These are phyloP conservation scores for Groenewaldozyma auringiensis DNA, from an alignment of 1,139 yeast genomes.

Conservation along the genomic window DNA sequence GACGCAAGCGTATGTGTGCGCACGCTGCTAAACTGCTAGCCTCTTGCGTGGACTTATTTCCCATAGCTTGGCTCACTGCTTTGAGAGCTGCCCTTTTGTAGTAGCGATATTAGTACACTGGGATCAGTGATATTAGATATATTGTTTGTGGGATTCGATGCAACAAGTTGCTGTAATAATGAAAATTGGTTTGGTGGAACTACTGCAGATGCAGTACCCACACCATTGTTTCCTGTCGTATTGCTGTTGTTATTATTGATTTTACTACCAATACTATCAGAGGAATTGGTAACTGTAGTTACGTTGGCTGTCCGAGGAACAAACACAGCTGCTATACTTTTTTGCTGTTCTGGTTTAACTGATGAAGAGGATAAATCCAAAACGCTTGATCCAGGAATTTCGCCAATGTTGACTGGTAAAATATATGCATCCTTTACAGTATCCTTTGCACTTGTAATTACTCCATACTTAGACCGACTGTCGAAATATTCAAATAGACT, in stretches of 20 bases:
- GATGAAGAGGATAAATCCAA: constrained; percentile 9
- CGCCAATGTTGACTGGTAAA: constrained; percentile 36
- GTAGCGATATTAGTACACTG: constrained; percentile 21
- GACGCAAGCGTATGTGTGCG: no score
- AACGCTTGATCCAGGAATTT: constrained; percentile 24
- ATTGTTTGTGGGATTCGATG: not conserved
- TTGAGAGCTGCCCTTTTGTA: constrained; percentile 13
- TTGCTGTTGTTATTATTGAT: constrained; percentile 6
- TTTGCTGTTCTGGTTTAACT: constrained; percentile 7
- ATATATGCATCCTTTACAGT: constrained; percentile 59
- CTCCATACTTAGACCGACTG: constrained; percentile 51
- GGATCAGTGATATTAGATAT: constrained; percentile 20
- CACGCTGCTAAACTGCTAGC: no score
- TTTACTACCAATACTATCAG: constrained; percentile 3
- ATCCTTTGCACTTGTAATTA: constrained; percentile 42
- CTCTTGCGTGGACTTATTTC: no score
- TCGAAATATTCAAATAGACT: constrained; percentile 49
- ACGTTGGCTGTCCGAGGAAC: constrained; percentile 12
- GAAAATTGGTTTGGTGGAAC: not conserved
- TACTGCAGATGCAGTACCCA: not conserved
- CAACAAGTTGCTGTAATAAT: not conserved
- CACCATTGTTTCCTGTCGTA: not conserved
- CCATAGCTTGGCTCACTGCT: no score
- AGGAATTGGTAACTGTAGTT: constrained; percentile 4
- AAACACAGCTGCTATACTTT: constrained; percentile 17